These are phyloP conservation scores for Chaetomium strumarium DNA, from an alignment of 2,329 filamentous ascomycete genomes.

Conservation along the genomic window DNA sequence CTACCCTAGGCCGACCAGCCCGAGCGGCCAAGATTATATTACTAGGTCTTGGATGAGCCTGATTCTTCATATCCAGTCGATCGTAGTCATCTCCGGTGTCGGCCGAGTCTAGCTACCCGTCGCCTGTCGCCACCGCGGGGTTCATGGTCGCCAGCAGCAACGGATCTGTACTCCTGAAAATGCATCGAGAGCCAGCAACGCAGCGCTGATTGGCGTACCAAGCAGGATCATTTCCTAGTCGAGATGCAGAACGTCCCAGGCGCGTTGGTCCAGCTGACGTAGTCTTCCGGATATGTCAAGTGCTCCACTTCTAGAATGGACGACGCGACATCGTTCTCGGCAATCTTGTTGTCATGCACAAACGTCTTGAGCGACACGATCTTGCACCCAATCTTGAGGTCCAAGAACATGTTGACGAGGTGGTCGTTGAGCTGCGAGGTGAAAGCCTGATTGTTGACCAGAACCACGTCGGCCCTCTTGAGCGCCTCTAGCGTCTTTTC, in stretches of 20 bases:
- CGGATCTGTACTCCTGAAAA: slow-evolving; percentile 7
- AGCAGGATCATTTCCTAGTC: slow-evolving; percentile 49
- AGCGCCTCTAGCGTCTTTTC: slow-evolving; percentile 64
- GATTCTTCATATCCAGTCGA: too few relatives aligned
- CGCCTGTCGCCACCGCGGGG: too few relatives aligned
- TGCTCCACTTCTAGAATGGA: slow-evolving; percentile 75
- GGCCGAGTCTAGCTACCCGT: too few relatives aligned
- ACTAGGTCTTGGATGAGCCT: too few relatives aligned
- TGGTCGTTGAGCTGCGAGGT: slow-evolving; percentile 79
- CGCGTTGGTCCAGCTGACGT: slow-evolving; percentile 88
- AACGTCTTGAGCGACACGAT: slow-evolving; percentile 92
- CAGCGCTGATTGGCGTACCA: neutral
- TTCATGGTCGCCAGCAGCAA: too few relatives aligned
- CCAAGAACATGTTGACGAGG: slow-evolving; percentile 83
- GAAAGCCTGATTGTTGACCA: slow-evolving; percentile 98
- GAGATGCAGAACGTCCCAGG: slow-evolving; percentile 86
- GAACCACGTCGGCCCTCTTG: slow-evolving; percentile 83
- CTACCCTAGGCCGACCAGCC: too few relatives aligned
- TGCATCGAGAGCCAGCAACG: slow-evolving; percentile 8
- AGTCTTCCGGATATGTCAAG: slow-evolving; percentile 55
- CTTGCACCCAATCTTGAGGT: slow-evolving; percentile 83
- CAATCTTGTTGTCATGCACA: slow-evolving; percentile 71
- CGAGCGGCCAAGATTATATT: too few relatives aligned
- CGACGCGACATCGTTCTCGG: slow-evolving; percentile 70
- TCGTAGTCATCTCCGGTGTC: too few relatives aligned